A percentile compares a stretch with the other conserved stretches of the same genome.
Evolutionary conservation across 805 yeast genomes (phyloP).

Genomic region (Isabelozyma pseudorhagii): DNA sequence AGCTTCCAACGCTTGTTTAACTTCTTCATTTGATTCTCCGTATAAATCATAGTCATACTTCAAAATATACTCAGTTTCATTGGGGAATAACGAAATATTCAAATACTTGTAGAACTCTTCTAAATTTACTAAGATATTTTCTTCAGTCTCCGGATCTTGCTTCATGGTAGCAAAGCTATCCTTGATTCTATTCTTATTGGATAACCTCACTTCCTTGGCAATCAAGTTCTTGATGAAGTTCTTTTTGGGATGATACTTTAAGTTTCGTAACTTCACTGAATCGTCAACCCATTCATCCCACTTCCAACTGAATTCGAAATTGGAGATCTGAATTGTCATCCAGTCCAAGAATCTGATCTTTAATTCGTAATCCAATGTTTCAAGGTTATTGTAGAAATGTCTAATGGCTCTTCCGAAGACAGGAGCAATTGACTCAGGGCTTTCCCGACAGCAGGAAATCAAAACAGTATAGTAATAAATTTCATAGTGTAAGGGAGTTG

Average conservation of each 20-base stretch:
- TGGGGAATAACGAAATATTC: constrained; percentile 30
- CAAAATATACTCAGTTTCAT: constrained; percentile 24
- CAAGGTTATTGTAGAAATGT: constrained; percentile 68
- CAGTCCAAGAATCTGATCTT: constrained; percentile 75
- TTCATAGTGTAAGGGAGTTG: constrained; percentile 58
- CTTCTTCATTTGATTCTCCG: constrained; percentile 24
- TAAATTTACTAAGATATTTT: constrained; percentile 23
- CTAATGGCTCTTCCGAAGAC: constrained; percentile 91
- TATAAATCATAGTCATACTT: constrained; percentile 34
- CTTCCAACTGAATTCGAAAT: constrained; percentile 94
- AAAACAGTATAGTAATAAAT: constrained; percentile 83
- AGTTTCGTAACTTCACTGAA: constrained; percentile 40
- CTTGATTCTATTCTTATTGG: constrained; percentile 69
- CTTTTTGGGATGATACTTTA: constrained; percentile 66
- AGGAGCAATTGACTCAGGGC: constrained; percentile 74
- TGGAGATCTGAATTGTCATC: constrained; percentile 90
- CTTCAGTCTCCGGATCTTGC: constrained; percentile 31
- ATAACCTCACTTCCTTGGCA: constrained; percentile 77
- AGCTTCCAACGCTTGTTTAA: constrained; percentile 21
- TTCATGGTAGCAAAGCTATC: constrained; percentile 53
- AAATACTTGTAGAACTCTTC: constrained; percentile 40
- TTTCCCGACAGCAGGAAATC: constrained; percentile 84
- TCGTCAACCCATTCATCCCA: constrained; percentile 92
- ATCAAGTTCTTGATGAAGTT: constrained; percentile 75
- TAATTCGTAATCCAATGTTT: constrained; percentile 70